Percentiles rank a stretch among this genome's conserved stretches.
phyloP scores from a whole-genome alignment of 2,329 filamentous ascomycete genomes.

The Mycosphaerella sp. region DNA sequence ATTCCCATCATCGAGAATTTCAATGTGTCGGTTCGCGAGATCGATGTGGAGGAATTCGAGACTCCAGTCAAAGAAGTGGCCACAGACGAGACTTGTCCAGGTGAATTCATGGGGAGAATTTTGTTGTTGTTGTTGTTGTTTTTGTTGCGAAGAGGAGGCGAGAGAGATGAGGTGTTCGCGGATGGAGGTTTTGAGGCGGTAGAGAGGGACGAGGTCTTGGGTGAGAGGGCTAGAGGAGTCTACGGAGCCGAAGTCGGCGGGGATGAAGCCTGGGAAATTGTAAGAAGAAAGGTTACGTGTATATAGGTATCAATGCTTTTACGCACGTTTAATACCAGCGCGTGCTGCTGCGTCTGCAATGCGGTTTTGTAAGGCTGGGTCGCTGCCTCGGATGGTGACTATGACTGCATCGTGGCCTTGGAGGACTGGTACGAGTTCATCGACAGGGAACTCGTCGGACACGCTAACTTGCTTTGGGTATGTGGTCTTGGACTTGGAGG shows the following conservation, averaged over 20 bases:
- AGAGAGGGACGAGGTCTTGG: slow-evolving; percentile 45
- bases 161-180: slow-evolving; percentile 49
- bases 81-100: slow-evolving; percentile 55
- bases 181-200: slow-evolving; percentile 43
- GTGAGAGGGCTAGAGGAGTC: slow-evolving; percentile 35
- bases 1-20: slow-evolving; percentile 52
- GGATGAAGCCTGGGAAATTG: slow-evolving; percentile 42
- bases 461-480: slow-evolving; percentile 33
- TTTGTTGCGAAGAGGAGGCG: slow-evolving; percentile 13
- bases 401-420: slow-evolving; percentile 53
- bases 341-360: slow-evolving; percentile 54
- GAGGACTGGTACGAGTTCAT: slow-evolving; percentile 47
- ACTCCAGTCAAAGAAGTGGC: slow-evolving; percentile 57
- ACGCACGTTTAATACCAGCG: slow-evolving; percentile 50
- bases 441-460: slow-evolving; percentile 44
- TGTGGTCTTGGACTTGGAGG: slow-evolving; percentile 40
- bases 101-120: slow-evolving; percentile 36
- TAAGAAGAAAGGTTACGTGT: no score
- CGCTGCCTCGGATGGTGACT: slow-evolving; percentile 40
- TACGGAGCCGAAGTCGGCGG: slow-evolving; percentile 51
- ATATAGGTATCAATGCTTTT: background rate
- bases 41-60: slow-evolving; percentile 52
- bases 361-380: slow-evolving; percentile 42
- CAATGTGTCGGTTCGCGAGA: slow-evolving; percentile 44
- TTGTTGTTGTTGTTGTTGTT: no score